Conservation (phyloP, 768 basidiomycete genomes). For the Auriscalpium orientale region DNA sequence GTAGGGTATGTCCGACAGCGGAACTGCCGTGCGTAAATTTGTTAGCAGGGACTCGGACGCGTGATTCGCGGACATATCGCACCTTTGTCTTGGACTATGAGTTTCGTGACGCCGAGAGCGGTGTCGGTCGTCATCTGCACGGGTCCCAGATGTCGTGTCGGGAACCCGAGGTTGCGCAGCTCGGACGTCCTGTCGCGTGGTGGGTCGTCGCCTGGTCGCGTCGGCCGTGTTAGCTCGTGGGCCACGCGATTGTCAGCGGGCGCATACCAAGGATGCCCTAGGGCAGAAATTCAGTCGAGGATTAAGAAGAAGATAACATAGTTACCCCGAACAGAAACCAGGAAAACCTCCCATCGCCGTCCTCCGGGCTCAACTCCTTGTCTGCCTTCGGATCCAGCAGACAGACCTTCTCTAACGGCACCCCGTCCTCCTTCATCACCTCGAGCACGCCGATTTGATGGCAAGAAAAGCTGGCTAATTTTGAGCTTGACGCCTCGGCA, state of each 20-base stretch:
- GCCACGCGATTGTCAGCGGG: neutral
- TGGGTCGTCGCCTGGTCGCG: slow-evolving; percentile 77
- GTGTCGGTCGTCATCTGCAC: slow-evolving; percentile 99
- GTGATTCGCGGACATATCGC: slow-evolving; percentile 12
- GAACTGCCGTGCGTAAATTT: slow-evolving; percentile 29
- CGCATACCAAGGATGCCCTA: slow-evolving; percentile 55
- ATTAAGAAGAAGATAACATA: neutral
- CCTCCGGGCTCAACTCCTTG: slow-evolving; percentile 59
- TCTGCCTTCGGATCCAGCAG: slow-evolving; percentile 90
- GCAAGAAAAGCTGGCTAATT: slow-evolving; percentile 22
- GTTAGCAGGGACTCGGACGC: neutral
- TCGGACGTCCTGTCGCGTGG: slow-evolving; percentile 90
- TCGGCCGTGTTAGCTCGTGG: slow-evolving; percentile 1
- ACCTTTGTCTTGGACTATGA: slow-evolving; percentile 70
- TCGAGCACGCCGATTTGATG: slow-evolving; percentile 49
- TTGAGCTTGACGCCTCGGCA: slow-evolving; percentile 10
- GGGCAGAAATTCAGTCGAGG: neutral
- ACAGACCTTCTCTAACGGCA: slow-evolving; percentile 62
- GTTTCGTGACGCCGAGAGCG: slow-evolving; percentile 84
- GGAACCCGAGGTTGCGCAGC: slow-evolving; percentile 81
- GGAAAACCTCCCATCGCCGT: slow-evolving; percentile 67
- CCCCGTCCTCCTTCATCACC: slow-evolving; percentile 39
- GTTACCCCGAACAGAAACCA: slow-evolving; percentile 89
- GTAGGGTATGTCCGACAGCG: slow-evolving; percentile 66
- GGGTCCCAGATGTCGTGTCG: slow-evolving; percentile 73